phyloP scores from a whole-genome alignment of 176 grass and related monocot genomes.

The Hsuehochloa calcarea region DNA sequence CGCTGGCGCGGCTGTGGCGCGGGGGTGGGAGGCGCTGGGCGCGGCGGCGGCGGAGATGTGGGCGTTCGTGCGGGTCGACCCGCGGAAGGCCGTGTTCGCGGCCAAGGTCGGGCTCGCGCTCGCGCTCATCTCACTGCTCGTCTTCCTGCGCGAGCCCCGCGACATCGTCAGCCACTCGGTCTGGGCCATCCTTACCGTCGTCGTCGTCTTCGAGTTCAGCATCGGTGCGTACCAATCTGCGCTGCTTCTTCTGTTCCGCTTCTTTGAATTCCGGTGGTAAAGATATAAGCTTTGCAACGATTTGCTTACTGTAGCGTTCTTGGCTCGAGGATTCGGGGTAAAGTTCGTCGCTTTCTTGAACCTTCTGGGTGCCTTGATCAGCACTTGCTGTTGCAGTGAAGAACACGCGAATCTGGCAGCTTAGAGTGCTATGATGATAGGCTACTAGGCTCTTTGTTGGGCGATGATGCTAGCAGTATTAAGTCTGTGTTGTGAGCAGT shows the following conservation, averaged over 20 bases:
- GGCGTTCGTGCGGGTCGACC: slow-evolving; percentile 65
- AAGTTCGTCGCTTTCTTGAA: background rate
- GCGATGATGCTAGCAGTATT: background rate
- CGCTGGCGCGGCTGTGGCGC: background rate
- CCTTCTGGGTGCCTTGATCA: background rate
- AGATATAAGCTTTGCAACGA: background rate
- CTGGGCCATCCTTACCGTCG: slow-evolving; percentile 96
- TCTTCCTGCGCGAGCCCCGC: slow-evolving; percentile 72
- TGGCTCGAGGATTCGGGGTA: background rate
- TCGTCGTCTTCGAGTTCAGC: slow-evolving; percentile 92
- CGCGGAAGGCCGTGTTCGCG: slow-evolving; percentile 71
- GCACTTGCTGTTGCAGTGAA: background rate
- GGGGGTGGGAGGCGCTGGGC: background rate
- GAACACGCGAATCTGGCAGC: background rate
- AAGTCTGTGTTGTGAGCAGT: background rate
- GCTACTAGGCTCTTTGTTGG: background rate
- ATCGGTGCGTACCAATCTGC: slow-evolving; percentile 7
- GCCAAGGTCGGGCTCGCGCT: slow-evolving; percentile 65
- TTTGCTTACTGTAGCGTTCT: background rate
- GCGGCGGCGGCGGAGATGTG: slow-evolving; percentile 36
- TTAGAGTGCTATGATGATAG: background rate
- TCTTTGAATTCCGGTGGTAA: background rate
- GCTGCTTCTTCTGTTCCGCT: background rate
- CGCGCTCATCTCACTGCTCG: slow-evolving; percentile 64
- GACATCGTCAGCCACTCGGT: slow-evolving; percentile 78